Evolutionary conservation across 805 yeast genomes (phyloP).

Genomic region (Starmerella bacillaris): DNA sequence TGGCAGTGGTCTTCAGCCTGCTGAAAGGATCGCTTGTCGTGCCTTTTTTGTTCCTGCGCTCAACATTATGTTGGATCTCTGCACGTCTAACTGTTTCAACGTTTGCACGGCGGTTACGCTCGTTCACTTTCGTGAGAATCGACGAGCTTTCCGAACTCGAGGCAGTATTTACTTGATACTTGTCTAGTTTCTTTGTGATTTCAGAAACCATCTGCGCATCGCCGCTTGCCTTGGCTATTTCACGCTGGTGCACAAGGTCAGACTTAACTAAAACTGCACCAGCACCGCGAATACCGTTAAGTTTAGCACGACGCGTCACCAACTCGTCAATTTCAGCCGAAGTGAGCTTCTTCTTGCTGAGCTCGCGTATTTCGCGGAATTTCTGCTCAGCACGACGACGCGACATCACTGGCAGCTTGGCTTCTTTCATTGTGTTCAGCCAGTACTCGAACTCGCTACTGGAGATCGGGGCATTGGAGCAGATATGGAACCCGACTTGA

Average conservation of each 20-base stretch:
- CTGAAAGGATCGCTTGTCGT: conserved; percentile 56
- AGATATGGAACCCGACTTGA: conserved; percentile 55
- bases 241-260: conserved; percentile 51
- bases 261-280: conserved; percentile 65
- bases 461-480: conserved; percentile 61
- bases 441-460: conserved; percentile 60
- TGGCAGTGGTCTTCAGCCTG: conserved; percentile 72
- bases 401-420: conserved; percentile 42
- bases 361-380: conserved; percentile 38
- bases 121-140: conserved; percentile 34
- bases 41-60: conserved; percentile 29
- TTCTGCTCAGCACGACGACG: conserved; percentile 47
- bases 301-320: conserved; percentile 51
- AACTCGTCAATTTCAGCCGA: conserved; percentile 57
- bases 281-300: conserved; percentile 43
- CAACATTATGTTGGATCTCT: conserved; percentile 45
- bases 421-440: conserved; percentile 39
- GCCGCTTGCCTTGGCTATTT: conserved; percentile 43
- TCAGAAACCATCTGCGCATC: conserved; percentile 20
- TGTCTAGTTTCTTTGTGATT: conserved; percentile 21
- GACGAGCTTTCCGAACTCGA: neutral
- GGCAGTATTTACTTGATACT: neutral
- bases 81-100: conserved; percentile 62
- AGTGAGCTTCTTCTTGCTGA: conserved; percentile 50
- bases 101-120: conserved; percentile 70